Base-by-base conservation (phyloP, 2,329 filamentous ascomycete species). In the Epichloe sp. region DNA sequence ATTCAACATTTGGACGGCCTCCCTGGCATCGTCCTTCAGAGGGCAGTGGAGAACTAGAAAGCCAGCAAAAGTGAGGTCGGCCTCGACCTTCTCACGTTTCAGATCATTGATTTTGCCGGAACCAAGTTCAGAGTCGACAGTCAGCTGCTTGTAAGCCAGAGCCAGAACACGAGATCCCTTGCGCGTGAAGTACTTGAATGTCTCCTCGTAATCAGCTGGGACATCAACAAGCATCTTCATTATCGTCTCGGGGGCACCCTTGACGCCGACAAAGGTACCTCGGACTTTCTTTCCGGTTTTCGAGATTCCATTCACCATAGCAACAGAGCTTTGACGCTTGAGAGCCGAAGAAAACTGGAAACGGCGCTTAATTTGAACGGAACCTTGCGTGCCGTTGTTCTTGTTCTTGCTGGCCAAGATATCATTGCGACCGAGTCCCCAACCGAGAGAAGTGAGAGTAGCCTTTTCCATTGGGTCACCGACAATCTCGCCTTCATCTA, bases 391-490 rank as follows among this genome's bases (percentile, higher is more conserved):
- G 47, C 56, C 60, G 37, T 62, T 62, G 45, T 63, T 62, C 58
- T 68, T 69, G 54, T 58, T 59, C 19, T 78, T 75, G 66, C 82
- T 85, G 31, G 81, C 81, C 15, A 98, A 78, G 35, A 79, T 83
- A 62, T 98, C 91, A 58, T 95, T 93, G 62, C 82, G 85, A 46
- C 90, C 90, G n/a, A 98, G 77, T 52, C 78, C 83, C 93, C 93
- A 98, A 50, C 91, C 90, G 11, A 98, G 82, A 51, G 91, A 89
- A 47, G 78, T 74, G 31, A 98, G 74, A 1, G 93, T 97, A 44
- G 93, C 93, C 70, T 97, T 97, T 65, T 98, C 93, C 93, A 98
- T 98, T 2, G 93, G 93, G 63, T 98, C 93, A 61, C 93, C 93
- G 44, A 98, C 93, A 59, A 97, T 85, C 12, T 98, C 93, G 19